Percentiles rank a stretch among this genome's conserved stretches.
Evolutionary conservation across 306 rosid species (phyloP).

Genomic region (Quercus glauca): DNA sequence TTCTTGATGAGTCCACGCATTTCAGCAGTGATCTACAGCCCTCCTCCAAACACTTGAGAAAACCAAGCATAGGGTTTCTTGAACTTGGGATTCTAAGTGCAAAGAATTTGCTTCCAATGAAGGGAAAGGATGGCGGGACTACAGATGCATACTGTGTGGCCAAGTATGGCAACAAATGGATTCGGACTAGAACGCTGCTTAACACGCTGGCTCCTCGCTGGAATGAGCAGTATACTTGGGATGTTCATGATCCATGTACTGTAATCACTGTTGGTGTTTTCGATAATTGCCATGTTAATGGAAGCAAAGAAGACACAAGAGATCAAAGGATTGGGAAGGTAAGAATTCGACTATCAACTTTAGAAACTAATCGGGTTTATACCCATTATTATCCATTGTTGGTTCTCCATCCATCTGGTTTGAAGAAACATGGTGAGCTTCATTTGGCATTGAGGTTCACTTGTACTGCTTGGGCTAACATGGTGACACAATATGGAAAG

Average conservation of each 20-base stretch:
- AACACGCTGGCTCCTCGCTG: slow-evolving; percentile 73
- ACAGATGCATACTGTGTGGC: slow-evolving; percentile 94
- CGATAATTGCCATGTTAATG: slow-evolving; percentile 70
- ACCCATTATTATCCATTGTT: slow-evolving; percentile 84
- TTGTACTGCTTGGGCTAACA: slow-evolving; percentile 80
- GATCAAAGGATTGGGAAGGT: slow-evolving; percentile 92
- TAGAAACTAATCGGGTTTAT: slow-evolving; percentile 73
- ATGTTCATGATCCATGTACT: slow-evolving; percentile 83
- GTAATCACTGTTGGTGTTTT: slow-evolving; percentile 84
- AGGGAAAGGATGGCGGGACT: slow-evolving; percentile 63
- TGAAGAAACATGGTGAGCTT: slow-evolving; percentile 93
- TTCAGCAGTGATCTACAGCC: slow-evolving; percentile 96
- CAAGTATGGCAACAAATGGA: slow-evolving; percentile 96
- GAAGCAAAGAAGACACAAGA: slow-evolving; percentile 46
- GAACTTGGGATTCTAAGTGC: slow-evolving; percentile 93
- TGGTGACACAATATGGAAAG: slow-evolving; percentile 72
- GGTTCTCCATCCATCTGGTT: slow-evolving; percentile 62
- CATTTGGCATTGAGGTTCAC: slow-evolving; percentile 86
- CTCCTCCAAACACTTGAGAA: slow-evolving; percentile 66
- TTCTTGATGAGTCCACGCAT: slow-evolving; percentile 91
- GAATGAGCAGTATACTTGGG: slow-evolving; percentile 99
- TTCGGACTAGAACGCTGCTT: slow-evolving; percentile 80
- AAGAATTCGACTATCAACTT: slow-evolving; percentile 81
- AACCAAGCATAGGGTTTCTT: slow-evolving; percentile 66
- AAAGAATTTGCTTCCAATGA: slow-evolving; percentile 71